Conservation (phyloP, 106 monocot genomes). For the Allium cepa region DNA sequence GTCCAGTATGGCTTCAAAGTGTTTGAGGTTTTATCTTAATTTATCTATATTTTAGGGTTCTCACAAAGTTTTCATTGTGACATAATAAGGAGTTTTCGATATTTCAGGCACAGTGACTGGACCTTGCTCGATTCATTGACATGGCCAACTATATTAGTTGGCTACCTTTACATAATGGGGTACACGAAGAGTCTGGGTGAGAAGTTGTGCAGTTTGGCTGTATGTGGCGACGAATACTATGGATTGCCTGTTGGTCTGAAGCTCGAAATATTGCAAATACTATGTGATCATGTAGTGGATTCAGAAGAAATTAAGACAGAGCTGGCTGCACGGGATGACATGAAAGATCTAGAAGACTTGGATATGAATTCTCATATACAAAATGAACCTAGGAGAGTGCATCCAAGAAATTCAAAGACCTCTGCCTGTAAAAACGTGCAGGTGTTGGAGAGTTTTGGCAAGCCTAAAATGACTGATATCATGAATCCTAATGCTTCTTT, state of each 20-base stretch:
- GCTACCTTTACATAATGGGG: slow-evolving; percentile 50
- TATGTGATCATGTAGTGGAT: slow-evolving; percentile 58
- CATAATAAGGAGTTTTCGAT: not conserved
- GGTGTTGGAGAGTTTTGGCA: slow-evolving; percentile 17
- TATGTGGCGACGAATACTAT: slow-evolving; percentile 50
- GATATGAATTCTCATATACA: slow-evolving; percentile 8
- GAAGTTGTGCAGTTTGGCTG: slow-evolving; percentile 9
- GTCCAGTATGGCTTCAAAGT: slow-evolving; percentile 31
- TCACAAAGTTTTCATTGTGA: too few relatives aligned
- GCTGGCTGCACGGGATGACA: slow-evolving; percentile 36
- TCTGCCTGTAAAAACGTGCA: slow-evolving; percentile 21
- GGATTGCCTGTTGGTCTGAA: slow-evolving; percentile 41
- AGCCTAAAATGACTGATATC: not conserved
- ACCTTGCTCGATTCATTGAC: slow-evolving; percentile 72
- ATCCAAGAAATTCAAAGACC: slow-evolving; percentile 24
- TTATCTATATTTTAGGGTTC: not conserved
- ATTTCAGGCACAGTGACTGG: slow-evolving; percentile 54
- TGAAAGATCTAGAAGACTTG: slow-evolving; percentile 44
- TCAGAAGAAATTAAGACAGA: slow-evolving; percentile 56
- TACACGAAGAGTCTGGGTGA: slow-evolving; percentile 24
- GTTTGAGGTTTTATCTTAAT: slow-evolving; percentile 33
- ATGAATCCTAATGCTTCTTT: not conserved
- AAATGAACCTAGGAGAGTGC: slow-evolving; percentile 21
- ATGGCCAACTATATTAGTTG: slow-evolving; percentile 75
- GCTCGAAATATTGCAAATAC: slow-evolving; percentile 58